Conservation (phyloP, 2,329 filamentous ascomycete genomes). For the Dendryphion nanum region DNA sequence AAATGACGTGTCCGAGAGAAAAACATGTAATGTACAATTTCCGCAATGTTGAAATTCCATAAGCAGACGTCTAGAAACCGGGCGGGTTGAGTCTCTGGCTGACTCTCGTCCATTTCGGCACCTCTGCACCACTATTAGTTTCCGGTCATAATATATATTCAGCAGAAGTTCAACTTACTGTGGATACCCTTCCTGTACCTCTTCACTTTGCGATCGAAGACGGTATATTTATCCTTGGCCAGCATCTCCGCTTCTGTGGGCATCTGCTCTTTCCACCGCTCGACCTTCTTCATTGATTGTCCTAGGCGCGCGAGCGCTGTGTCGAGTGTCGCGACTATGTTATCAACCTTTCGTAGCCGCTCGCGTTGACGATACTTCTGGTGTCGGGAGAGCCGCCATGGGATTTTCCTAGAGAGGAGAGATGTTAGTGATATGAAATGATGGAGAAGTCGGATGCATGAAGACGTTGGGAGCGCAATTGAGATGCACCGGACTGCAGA, state of each 20-base stretch:
- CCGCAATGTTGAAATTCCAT: too few relatives aligned
- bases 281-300: conserved; percentile 70
- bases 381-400: conserved; percentile 89
- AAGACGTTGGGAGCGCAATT: background rate
- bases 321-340: conserved; percentile 80
- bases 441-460: conserved; percentile 3
- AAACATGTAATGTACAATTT: background rate
- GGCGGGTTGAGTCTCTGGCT: conserved; percentile 92
- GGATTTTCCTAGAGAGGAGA: conserved; percentile 70
- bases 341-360: conserved; percentile 64
- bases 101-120: conserved; percentile 82
- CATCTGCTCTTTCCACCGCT: conserved; percentile 95
- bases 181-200: conserved; percentile 96
- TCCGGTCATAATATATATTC: background rate
- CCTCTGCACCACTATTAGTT: conserved; percentile 23
- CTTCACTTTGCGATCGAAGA: conserved; percentile 96
- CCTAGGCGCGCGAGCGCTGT: conserved; percentile 71
- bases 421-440: background rate
- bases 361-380: conserved; percentile 76
- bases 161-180: conserved; percentile 62
- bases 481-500: too few relatives aligned
- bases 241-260: conserved; percentile 94
- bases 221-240: conserved; percentile 94
- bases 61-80: conserved; percentile 69
- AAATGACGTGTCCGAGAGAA: too few relatives aligned